A percentile compares a stretch with the other conserved stretches of the same genome.
phyloP scores from a whole-genome alignment of 2,329 filamentous ascomycete species.

The Calonectria fujianensis region DNA sequence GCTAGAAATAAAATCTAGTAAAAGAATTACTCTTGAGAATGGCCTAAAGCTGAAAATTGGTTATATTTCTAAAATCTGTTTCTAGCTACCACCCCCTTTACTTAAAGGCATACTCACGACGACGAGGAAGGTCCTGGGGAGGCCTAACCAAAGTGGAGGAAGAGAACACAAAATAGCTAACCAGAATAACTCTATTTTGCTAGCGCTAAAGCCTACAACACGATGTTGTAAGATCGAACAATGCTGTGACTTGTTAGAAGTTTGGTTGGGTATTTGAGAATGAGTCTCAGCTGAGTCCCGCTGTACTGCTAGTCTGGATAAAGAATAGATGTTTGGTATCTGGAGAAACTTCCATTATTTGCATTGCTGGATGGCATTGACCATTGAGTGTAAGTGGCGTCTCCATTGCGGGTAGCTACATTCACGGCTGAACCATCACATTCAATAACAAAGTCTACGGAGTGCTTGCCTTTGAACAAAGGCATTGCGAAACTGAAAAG shows the following conservation, averaged over 20 bases:
- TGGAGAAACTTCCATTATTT: not conserved
- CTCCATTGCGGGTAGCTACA: not conserved
- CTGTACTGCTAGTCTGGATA: not conserved
- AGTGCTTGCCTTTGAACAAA: not conserved
- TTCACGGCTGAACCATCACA: not conserved
- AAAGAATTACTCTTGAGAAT: not conserved
- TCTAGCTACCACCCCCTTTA: too few relatives aligned
- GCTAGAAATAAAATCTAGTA: not conserved
- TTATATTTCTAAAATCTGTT: not conserved
- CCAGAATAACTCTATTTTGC: not conserved
- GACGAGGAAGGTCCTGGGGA: not conserved
- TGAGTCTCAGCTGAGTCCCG: not conserved
- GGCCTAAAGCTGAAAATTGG: accelerated
- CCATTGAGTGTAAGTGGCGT: not conserved
- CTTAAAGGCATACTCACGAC: too few relatives aligned
- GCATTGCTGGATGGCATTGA: not conserved
- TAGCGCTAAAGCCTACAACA: not conserved
- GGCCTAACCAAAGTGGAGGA: not conserved
- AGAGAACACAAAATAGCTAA: not conserved
- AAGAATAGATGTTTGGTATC: too few relatives aligned
- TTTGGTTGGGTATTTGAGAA: not conserved
- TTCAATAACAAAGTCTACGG: not conserved
- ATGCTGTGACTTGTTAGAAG: not conserved
- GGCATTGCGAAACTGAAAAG: not conserved
- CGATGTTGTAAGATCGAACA: not conserved